These are phyloP conservation scores for Epichloe coenophiala DNA, from an alignment of 2,329 filamentous ascomycete species.

Conservation along the genomic window DNA sequence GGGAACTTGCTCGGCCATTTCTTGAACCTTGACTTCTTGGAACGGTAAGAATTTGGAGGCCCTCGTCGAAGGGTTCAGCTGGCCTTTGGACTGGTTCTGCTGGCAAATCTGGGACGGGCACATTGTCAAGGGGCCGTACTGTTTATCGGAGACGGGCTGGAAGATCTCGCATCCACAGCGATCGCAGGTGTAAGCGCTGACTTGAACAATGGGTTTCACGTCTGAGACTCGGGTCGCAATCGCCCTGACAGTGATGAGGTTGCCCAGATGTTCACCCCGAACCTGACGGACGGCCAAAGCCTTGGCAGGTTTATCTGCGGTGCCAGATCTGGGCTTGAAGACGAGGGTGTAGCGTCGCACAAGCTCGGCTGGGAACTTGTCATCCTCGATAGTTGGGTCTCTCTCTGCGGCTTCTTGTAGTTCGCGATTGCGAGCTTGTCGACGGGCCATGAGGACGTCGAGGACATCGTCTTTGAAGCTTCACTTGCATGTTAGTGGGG, in stretches of 20 bases:
- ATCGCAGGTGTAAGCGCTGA: slow-evolving; percentile 96
- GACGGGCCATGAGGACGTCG: slow-evolving; percentile 90
- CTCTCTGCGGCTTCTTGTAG: slow-evolving; percentile 54
- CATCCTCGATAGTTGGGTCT: slow-evolving; percentile 51
- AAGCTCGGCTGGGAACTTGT: slow-evolving; percentile 81
- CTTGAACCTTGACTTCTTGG: slow-evolving; percentile 96
- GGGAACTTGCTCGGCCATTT: slow-evolving; percentile 97
- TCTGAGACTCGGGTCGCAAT: slow-evolving; percentile 94
- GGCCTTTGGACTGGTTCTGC: slow-evolving; percentile 81
- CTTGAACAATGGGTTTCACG: slow-evolving; percentile 93
- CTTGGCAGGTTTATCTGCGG: slow-evolving; percentile 47
- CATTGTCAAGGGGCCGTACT: slow-evolving; percentile 73
- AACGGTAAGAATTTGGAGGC: slow-evolving; percentile 96
- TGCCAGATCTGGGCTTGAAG: slow-evolving; percentile 80
- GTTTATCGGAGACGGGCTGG: slow-evolving; percentile 83
- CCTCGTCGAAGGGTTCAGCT: slow-evolving; percentile 86
- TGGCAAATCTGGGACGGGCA: slow-evolving; percentile 88
- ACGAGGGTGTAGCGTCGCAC: slow-evolving; percentile 90
- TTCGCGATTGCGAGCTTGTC: slow-evolving; percentile 72
- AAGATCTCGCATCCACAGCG: slow-evolving; percentile 95
- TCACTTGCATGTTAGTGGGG: background rate
- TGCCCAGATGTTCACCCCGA: slow-evolving; percentile 80
- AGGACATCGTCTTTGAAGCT: slow-evolving; percentile 96
- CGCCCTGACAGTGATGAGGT: slow-evolving; percentile 84
- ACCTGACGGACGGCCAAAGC: slow-evolving; percentile 84